Base-by-base conservation (phyloP, 768 basidiomycete species). In the Dentipellis sp. region DNA sequence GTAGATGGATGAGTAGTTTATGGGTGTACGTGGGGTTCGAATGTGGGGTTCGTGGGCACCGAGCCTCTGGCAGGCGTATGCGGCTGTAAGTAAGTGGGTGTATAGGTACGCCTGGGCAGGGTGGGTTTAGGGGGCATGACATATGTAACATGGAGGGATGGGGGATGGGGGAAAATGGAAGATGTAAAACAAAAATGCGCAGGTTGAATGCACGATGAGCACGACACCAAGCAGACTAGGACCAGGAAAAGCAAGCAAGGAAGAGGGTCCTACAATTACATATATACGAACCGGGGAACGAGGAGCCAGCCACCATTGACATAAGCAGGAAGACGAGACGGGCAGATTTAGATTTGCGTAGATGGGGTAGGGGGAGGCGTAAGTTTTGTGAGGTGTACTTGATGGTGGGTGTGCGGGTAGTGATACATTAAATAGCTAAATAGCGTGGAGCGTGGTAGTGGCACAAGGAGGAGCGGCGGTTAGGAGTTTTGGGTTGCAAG, bases 191-290 rank as follows among this genome's bases (percentile, higher is more conserved):
- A 53, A 55, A 57, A 35, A 58, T 64, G 64, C 64, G 66, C 65
- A 68, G 65, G 67, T 66, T 66, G 65, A 66, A 63, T 65, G 64
- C 64, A 59, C 55, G 55, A 56, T 54, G 40, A 51, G 39, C 51
- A 46, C 60, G 49, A 56, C 40, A 55, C 56, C 29, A 29, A 29
- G 29, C 29, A 29, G 29, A 29, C 3, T 3, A 3, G 6, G 29
- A 29, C 29, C 29, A 6, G 29, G 6, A 29, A 6, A 6, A 29
- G 3, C 29, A 29, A 29, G 29, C 29, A 29, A 29, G 29, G 29
- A 29, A 29, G 6, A 29, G 29, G 29, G 29, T 29, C 29, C 29
- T 29, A 29, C 29, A 29, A 29, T 29, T 29, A 29, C 29, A 29
- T 29, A 29, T 29, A 29, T 29, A 29, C 29, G 29, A 29, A 29